These are phyloP conservation scores for Kwoniella sp. DNA, from an alignment of 768 basidiomycete genomes.

Conservation along the genomic window DNA sequence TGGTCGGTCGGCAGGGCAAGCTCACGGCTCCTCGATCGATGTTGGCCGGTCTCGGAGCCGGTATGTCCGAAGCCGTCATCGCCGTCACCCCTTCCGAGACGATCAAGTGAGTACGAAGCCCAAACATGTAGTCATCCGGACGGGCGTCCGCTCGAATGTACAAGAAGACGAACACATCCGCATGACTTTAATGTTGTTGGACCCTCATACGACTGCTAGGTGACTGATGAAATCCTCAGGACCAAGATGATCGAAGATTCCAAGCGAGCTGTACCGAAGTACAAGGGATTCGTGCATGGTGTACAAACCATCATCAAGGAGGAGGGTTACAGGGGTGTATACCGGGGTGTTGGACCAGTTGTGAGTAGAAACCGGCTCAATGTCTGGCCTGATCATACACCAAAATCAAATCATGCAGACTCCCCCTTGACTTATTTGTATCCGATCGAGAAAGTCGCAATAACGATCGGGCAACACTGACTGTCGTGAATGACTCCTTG, in stretches of 20 bases:
- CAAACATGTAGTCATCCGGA: too few species aligned
- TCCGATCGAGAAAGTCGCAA: too few species aligned
- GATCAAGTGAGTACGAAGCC: slow-evolving; percentile 73
- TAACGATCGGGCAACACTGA: too few species aligned
- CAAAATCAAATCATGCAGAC: not conserved
- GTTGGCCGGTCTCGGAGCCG: slow-evolving; percentile 69
- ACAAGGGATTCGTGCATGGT: slow-evolving; percentile 83
- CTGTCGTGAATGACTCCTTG: too few species aligned
- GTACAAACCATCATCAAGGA: slow-evolving; percentile 75
- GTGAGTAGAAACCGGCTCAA: slow-evolving; percentile 61
- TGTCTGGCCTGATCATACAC: not conserved
- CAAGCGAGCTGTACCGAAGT: slow-evolving; percentile 79
- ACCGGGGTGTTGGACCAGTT: slow-evolving; percentile 90
- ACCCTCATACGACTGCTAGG: too few species aligned
- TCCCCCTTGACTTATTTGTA: not conserved
- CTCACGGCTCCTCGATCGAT: slow-evolving; percentile 83
- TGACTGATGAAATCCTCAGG: slow-evolving; percentile 58
- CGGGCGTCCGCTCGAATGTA: not conserved
- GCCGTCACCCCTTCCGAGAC: slow-evolving; percentile 98
- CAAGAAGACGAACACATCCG: too few species aligned
- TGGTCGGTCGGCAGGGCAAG: slow-evolving; percentile 68
- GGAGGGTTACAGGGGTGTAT: slow-evolving; percentile 75
- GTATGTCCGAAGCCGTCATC: slow-evolving; percentile 86
- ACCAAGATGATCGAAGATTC: slow-evolving; percentile 97
- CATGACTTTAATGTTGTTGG: not conserved